Evolutionary conservation across 1,284 basidiomycete species (phyloP).

Genomic region (Pseudozyma sp.): DNA sequence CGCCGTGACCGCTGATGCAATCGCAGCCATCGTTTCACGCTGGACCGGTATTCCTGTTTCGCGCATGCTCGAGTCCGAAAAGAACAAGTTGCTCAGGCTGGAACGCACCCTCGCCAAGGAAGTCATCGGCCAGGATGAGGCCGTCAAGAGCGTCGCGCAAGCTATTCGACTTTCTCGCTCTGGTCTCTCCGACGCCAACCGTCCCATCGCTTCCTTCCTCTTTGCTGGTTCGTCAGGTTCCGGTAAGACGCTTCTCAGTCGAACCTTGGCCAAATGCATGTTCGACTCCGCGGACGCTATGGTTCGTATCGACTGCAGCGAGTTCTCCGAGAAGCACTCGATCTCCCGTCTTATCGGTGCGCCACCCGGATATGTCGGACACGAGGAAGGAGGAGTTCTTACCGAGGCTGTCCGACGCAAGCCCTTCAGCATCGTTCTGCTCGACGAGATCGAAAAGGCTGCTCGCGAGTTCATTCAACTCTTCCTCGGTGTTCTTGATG

Average conservation of each 20-base stretch:
- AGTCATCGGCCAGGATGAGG: constrained; percentile 74
- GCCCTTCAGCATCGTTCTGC: constrained; percentile 68
- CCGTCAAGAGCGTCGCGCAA: constrained; percentile 74
- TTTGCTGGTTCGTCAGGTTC: constrained; percentile 71
- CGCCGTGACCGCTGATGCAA: constrained; percentile 69
- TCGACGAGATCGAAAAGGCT: constrained; percentile 74
- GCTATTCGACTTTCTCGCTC: constrained; percentile 74
- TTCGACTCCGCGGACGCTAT: constrained; percentile 74
- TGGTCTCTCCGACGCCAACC: constrained; percentile 73
- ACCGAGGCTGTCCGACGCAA: constrained; percentile 70
- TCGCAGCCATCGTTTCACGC: constrained; percentile 73
- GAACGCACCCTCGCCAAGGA: constrained; percentile 61
- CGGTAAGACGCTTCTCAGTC: constrained; percentile 74
- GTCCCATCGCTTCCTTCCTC: constrained; percentile 73
- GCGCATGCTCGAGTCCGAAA: constrained; percentile 68
- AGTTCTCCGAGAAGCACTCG: constrained; percentile 72
- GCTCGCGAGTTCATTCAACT: constrained; percentile 93
- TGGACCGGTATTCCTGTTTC: constrained; percentile 72
- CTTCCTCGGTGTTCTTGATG: constrained; percentile 86
- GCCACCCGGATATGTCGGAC: constrained; percentile 84
- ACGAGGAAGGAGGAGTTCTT: constrained; percentile 82
- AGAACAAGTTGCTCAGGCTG: constrained; percentile 64
- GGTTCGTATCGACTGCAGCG: constrained; percentile 74
- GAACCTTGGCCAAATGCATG: constrained; percentile 70
- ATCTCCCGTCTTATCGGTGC: constrained; percentile 73